Conservation (phyloP, 371 early-diverging fungal species). For the Syncephalastrum monosporum region DNA sequence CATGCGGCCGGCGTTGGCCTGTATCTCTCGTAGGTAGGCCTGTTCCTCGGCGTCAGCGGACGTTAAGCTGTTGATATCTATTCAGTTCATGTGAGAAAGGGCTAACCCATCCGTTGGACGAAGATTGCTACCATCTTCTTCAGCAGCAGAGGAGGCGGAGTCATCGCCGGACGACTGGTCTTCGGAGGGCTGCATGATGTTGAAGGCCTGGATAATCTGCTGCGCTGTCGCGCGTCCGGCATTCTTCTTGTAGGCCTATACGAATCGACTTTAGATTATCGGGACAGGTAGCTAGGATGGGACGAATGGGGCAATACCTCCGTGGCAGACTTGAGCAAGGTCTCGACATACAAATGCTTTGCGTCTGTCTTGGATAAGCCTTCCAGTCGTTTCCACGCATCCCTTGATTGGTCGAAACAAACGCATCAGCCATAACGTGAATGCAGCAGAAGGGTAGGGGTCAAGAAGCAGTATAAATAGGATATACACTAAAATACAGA, state of each 20-base stretch:
- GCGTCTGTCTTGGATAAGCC: slow-evolving; percentile 22
- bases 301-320: slow-evolving; percentile 17
- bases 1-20: slow-evolving; percentile 3
- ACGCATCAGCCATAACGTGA: neutral
- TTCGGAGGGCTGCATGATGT: slow-evolving; percentile 32
- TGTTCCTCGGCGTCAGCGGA: slow-evolving; percentile 29
- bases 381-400: slow-evolving; percentile 30
- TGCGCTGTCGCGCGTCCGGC: slow-evolving; percentile 19
- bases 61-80: neutral
- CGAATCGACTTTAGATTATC: neutral
- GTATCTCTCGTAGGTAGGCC: slow-evolving; percentile 25
- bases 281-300: neutral
- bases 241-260: slow-evolving; percentile 16
- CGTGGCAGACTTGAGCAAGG: slow-evolving; percentile 20
- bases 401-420: slow-evolving; percentile 11
- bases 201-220: slow-evolving; percentile 40
- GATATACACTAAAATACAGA: neutral
- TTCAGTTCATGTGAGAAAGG: too few species aligned
- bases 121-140: slow-evolving; percentile 15
- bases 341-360: slow-evolving; percentile 29
- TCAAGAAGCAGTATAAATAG: too few species aligned
- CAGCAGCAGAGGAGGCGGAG: slow-evolving; percentile 10
- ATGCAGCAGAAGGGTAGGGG: too few species aligned
- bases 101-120: too few species aligned
- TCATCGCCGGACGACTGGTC: slow-evolving; percentile 20